A percentile compares a stretch with the other conserved stretches of the same genome.
These are phyloP conservation scores for Monosporascus sp. DNA, from an alignment of 2,329 filamentous ascomycete genomes.

Conservation along the genomic window DNA sequence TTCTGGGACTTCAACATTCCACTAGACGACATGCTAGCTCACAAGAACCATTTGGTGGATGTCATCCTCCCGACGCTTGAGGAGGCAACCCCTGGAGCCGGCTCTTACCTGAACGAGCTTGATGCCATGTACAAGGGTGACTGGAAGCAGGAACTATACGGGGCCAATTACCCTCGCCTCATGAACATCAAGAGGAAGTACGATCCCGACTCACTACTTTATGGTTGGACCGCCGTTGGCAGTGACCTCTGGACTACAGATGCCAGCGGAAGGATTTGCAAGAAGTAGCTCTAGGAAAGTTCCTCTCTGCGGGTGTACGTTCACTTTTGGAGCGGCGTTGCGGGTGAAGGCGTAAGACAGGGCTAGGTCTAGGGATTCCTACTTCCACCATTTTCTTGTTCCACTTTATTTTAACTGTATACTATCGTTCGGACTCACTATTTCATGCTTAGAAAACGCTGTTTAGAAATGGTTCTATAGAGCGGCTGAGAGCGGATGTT, in stretches of 20 bases:
- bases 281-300: too few relatives aligned
- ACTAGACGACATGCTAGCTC: not conserved
- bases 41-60: not conserved
- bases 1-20: slow-evolving; percentile 3
- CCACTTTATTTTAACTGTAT: too few relatives aligned
- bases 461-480: too few relatives aligned
- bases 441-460: too few relatives aligned
- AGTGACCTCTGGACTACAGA: not conserved
- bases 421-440: too few relatives aligned
- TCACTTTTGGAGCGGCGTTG: too few relatives aligned
- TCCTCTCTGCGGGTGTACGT: too few relatives aligned
- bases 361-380: too few relatives aligned
- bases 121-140: slow-evolving; percentile 10
- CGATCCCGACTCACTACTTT: slow-evolving; percentile 9
- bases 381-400: too few relatives aligned
- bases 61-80: slow-evolving; percentile 2
- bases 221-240: slow-evolving; percentile 5
- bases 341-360: too few relatives aligned
- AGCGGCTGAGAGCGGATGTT: too few relatives aligned
- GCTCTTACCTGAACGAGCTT: slow-evolving; percentile 10
- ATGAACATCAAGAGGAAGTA: slow-evolving; percentile 9
- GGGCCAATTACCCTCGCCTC: slow-evolving; percentile 8
- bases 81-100: slow-evolving; percentile 4
- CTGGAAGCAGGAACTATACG: slow-evolving; percentile 13
- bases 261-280: too few relatives aligned